Percentiles rank a stretch among this genome's conserved stretches.
Evolutionary conservation across 2,329 filamentous ascomycete genomes (phyloP).

Genomic region (Tolypocladium nubicola): DNA sequence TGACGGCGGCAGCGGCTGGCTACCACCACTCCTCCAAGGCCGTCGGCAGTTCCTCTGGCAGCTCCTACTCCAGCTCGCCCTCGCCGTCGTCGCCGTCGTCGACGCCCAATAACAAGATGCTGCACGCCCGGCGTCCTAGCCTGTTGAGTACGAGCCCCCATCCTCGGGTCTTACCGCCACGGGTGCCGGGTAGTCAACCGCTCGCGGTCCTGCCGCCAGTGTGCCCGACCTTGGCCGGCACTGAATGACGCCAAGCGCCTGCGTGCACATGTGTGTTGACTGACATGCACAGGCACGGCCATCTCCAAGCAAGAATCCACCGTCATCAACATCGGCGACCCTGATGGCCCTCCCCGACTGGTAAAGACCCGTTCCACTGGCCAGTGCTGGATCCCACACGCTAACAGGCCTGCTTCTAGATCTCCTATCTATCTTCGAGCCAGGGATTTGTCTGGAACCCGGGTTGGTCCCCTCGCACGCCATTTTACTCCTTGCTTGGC

Average conservation of each 20-base stretch:
- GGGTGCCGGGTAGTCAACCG: neutral
- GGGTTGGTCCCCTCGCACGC: slow-evolving; percentile 31
- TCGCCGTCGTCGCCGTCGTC: slow-evolving; percentile 50
- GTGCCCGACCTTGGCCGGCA: neutral
- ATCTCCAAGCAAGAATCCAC: slow-evolving; percentile 66
- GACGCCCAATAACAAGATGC: slow-evolving; percentile 36
- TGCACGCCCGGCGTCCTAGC: slow-evolving; percentile 48
- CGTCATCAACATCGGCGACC: slow-evolving; percentile 69
- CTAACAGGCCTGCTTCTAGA: slow-evolving; percentile 33
- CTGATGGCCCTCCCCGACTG: slow-evolving; percentile 61
- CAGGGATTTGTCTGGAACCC: slow-evolving; percentile 81
- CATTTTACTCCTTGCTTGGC: neutral
- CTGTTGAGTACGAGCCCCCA: slow-evolving; percentile 40
- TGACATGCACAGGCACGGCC: slow-evolving; percentile 45
- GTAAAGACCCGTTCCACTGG: slow-evolving; percentile 32
- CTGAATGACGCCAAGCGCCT: neutral
- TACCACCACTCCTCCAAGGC: slow-evolving; percentile 33
- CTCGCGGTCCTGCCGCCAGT: neutral
- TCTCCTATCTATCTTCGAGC: slow-evolving; percentile 68
- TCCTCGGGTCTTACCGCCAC: neutral
- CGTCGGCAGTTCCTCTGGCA: slow-evolving; percentile 32
- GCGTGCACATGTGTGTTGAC: slow-evolving; percentile 15
- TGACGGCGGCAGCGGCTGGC: slow-evolving; percentile 18
- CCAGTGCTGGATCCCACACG: neutral
- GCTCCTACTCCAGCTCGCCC: slow-evolving; percentile 27